Conservation (phyloP, 169 alveolate genomes). For the Theileria luwenshuni region DNA sequence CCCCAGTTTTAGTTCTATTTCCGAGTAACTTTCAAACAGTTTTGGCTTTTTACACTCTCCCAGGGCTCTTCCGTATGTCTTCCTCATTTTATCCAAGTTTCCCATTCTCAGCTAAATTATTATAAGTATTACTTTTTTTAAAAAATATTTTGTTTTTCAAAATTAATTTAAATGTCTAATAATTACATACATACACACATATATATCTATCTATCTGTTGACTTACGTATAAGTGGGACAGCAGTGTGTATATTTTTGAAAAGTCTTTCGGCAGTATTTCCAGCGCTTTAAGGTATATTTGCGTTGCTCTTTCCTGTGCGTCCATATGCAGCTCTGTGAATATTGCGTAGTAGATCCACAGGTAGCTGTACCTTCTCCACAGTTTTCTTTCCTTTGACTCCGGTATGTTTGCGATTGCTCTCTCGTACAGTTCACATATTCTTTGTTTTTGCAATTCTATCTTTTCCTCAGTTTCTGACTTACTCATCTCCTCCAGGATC, state of each 20-base stretch:
- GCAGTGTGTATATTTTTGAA: slow-evolving; percentile 90
- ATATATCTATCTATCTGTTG: not conserved
- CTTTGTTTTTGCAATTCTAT: slow-evolving; percentile 70
- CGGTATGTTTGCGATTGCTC: slow-evolving; percentile 94
- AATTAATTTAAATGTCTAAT: too few relatives aligned
- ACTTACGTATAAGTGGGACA: slow-evolving; percentile 81
- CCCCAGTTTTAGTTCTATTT: slow-evolving; percentile 92
- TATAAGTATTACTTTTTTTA: too few relatives aligned
- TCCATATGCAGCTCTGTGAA: slow-evolving; percentile 90
- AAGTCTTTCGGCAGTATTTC: slow-evolving; percentile 90
- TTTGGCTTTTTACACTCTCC: slow-evolving; percentile 91
- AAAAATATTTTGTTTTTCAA: too few relatives aligned
- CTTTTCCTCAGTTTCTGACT: slow-evolving; percentile 29
- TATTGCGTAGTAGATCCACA: slow-evolving; percentile 94
- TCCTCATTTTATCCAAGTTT: slow-evolving; percentile 86
- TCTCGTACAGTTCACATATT: slow-evolving; percentile 86
- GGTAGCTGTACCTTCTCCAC: slow-evolving; percentile 92
- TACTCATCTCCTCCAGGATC: slow-evolving; percentile 62
- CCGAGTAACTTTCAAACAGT: slow-evolving; percentile 90
- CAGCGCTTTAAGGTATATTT: slow-evolving; percentile 87
- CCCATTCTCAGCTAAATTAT: slow-evolving; percentile 73
- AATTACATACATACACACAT: too few relatives aligned
- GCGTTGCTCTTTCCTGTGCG: slow-evolving; percentile 82
- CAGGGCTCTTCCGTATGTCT: slow-evolving; percentile 91
- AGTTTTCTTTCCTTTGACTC: slow-evolving; percentile 85